Conservation (phyloP, 2,329 filamentous ascomycete genomes). For the Phoma herbarum region DNA sequence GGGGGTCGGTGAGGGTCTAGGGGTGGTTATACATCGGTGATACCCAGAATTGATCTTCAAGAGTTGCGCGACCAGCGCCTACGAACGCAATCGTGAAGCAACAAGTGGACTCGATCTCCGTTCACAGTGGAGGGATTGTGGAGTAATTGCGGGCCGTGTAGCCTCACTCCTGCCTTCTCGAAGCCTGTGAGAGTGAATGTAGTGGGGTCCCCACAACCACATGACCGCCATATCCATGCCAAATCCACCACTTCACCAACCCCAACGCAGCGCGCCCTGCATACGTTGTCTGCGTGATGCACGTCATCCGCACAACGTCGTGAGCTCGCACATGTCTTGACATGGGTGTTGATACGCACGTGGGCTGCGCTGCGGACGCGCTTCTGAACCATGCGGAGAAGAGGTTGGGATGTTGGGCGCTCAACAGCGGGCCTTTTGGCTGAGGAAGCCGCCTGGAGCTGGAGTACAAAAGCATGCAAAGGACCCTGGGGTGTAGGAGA, state of each 20-base stretch:
- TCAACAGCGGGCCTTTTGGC: conserved; percentile 6
- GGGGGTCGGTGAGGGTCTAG: conserved; percentile 45
- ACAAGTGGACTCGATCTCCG: conserved; percentile 1
- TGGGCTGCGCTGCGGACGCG: conserved; percentile 4
- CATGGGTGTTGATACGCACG: conserved; percentile 5
- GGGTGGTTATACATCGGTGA: conserved; percentile 41
- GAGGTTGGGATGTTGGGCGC: conserved; percentile 10
- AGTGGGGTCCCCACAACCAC: conserved; percentile 14
- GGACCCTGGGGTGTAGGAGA: neutral
- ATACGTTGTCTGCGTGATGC: conserved; percentile 18
- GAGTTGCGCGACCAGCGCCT: neutral
- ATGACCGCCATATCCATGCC: conserved; percentile 14
- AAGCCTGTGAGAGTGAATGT: conserved; percentile 9
- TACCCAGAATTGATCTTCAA: neutral
- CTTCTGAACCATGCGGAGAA: conserved; percentile 15
- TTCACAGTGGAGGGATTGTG: neutral
- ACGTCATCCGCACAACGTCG: conserved; percentile 18
- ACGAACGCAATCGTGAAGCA: neutral
- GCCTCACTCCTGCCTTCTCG: conserved; percentile 13
- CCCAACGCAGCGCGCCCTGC: conserved; percentile 12
- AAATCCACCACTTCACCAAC: neutral
- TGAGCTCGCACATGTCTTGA: neutral
- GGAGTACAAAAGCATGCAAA: conserved; percentile 15
- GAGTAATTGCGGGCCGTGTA: conserved; percentile 6
- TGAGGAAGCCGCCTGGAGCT: conserved; percentile 2